A percentile compares a stretch with the other conserved stretches of the same genome.
Conservation (phyloP, 169 alveolate genomes). For the Plasmodium gallinaceum region DNA sequence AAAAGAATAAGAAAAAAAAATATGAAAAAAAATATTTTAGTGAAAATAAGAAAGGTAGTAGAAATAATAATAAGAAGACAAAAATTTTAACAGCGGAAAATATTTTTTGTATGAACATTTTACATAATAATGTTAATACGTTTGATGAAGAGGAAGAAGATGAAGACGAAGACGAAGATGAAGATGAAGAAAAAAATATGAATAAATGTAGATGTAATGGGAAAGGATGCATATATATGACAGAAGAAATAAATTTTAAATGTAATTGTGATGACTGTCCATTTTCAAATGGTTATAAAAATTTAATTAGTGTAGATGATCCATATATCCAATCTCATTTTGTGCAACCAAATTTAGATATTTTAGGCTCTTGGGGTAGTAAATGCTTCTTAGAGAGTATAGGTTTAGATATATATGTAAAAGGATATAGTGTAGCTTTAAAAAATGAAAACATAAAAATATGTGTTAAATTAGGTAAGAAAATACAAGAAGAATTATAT, state of each 20-base stretch:
- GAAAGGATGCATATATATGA: slow-evolving; percentile 49
- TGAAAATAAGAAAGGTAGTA: slow-evolving; percentile 21
- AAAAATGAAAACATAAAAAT: slow-evolving; percentile 79
- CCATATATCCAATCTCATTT: slow-evolving; percentile 77
- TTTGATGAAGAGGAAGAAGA: slow-evolving; percentile 79
- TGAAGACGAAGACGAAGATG: slow-evolving; percentile 38
- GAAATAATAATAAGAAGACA: slow-evolving; percentile 25
- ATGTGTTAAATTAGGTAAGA: slow-evolving; percentile 81
- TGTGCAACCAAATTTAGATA: slow-evolving; percentile 80
- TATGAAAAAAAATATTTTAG: slow-evolving; percentile 10
- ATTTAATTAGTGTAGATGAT: slow-evolving; percentile 69
- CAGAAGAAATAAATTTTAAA: slow-evolving; percentile 76
- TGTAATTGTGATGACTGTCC: slow-evolving; percentile 77
- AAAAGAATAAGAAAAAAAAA: slow-evolving; percentile 3
- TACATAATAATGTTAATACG: slow-evolving; percentile 75
- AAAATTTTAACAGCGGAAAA: slow-evolving; percentile 71
- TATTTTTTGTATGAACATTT: slow-evolving; percentile 70
- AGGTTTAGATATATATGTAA: slow-evolving; percentile 81
- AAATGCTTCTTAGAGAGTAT: slow-evolving; percentile 82
- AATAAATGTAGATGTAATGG: slow-evolving; percentile 76
- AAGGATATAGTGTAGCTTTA: slow-evolving; percentile 82
- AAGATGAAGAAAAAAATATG: slow-evolving; percentile 53
- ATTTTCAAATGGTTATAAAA: slow-evolving; percentile 73
- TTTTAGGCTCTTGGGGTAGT: slow-evolving; percentile 87
- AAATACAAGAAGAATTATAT: slow-evolving; percentile 79